Percentiles rank a stretch among this genome's conserved stretches.
These are phyloP conservation scores for Dioscorea alata DNA, from an alignment of 106 monocot genomes.

Conservation along the genomic window DNA sequence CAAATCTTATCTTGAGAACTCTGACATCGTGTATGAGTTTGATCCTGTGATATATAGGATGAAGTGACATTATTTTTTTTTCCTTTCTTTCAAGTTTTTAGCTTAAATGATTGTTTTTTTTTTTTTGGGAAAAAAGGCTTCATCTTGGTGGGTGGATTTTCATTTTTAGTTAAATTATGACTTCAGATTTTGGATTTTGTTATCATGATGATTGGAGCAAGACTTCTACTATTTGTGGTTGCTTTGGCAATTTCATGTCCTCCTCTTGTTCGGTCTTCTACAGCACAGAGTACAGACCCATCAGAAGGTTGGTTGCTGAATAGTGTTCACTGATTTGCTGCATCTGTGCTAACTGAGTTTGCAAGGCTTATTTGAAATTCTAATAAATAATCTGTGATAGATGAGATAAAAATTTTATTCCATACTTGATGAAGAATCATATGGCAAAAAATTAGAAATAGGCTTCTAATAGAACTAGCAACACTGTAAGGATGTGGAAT, in stretches of 20 bases:
- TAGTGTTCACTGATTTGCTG: not conserved
- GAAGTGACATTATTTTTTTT: too few relatives aligned
- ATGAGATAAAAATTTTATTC: too few relatives aligned
- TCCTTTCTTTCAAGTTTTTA: too few relatives aligned
- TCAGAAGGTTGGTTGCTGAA: slow-evolving; percentile 31
- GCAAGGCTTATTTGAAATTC: too few relatives aligned
- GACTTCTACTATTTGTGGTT: not conserved
- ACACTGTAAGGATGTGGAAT: not conserved
- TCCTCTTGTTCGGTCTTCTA: slow-evolving; percentile 18
- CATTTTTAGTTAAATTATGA: not conserved
- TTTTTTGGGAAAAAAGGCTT: too few relatives aligned
- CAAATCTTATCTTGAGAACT: too few relatives aligned
- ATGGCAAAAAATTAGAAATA: not conserved
- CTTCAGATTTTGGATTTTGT: not conserved
- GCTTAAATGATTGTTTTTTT: too few relatives aligned
- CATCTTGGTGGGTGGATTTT: not conserved
- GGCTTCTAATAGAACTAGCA: not conserved
- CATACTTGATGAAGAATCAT: too few relatives aligned
- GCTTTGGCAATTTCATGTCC: slow-evolving; percentile 16
- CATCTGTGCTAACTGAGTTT: too few relatives aligned
- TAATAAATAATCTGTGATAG: too few relatives aligned
- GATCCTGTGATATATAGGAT: too few relatives aligned
- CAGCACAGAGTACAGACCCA: slow-evolving; percentile 38
- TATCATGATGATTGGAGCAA: slow-evolving; percentile 4
- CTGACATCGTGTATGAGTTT: too few relatives aligned